Percentiles rank a stretch among this genome's conserved stretches.
Evolutionary conservation across 768 basidiomycete genomes (phyloP).

Genomic region (Xerocomus potaroensis): DNA sequence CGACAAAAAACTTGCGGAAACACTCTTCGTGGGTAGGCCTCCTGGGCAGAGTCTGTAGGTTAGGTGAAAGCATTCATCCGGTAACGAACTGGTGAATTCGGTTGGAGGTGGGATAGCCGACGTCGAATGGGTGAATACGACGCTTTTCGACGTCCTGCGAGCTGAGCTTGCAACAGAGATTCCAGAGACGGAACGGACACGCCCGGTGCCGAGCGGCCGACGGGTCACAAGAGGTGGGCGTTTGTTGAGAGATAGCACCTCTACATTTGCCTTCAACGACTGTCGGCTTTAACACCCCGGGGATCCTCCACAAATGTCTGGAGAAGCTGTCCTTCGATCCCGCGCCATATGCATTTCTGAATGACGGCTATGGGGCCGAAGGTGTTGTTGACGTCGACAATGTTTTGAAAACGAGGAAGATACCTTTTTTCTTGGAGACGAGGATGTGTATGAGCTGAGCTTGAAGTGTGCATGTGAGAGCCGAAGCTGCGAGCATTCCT

Average conservation of each 20-base stretch:
- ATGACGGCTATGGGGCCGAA: slow-evolving; percentile 98
- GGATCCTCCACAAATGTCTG: slow-evolving; percentile 99
- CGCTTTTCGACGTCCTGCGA: slow-evolving; percentile 22
- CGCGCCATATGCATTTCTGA: slow-evolving; percentile 94
- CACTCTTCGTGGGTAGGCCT: slow-evolving; percentile 78
- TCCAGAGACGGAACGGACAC: slow-evolving; percentile 40
- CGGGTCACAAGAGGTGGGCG: slow-evolving; percentile 36
- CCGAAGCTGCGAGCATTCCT: slow-evolving; percentile 93
- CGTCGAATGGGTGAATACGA: slow-evolving; percentile 16
- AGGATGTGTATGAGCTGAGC: slow-evolving; percentile 91
- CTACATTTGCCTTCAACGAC: slow-evolving; percentile 93
- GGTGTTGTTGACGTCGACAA: slow-evolving; percentile 95
- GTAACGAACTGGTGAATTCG: slow-evolving; percentile 29
- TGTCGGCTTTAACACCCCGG: slow-evolving; percentile 93
- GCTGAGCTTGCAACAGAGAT: slow-evolving; percentile 35
- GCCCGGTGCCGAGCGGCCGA: slow-evolving; percentile 34
- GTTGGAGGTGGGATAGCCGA: slow-evolving; percentile 17
- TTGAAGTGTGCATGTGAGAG: slow-evolving; percentile 95
- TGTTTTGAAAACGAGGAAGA: slow-evolving; percentile 99
- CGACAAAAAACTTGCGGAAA: slow-evolving; percentile 75
- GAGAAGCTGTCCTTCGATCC: slow-evolving; percentile 93
- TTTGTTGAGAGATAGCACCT: slow-evolving; percentile 78
- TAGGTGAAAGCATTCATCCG: slow-evolving; percentile 84
- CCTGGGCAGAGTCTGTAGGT: slow-evolving; percentile 95
- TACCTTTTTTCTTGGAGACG: slow-evolving; percentile 95